Conservation (phyloP, 2,329 filamentous ascomycete species). For the Fusarium subglutinans region DNA sequence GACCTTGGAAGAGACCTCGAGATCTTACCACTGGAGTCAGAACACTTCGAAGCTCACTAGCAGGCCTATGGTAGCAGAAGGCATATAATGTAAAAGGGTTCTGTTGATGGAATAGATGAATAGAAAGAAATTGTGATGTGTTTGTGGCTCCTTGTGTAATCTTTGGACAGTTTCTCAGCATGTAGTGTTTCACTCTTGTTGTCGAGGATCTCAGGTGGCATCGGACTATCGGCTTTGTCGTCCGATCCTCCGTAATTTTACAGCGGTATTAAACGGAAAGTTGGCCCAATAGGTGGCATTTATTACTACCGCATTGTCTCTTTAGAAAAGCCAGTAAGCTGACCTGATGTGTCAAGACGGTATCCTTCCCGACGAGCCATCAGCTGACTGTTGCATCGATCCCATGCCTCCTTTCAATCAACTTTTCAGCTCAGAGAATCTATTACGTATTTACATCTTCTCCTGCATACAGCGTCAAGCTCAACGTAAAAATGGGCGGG, state of each 20-base stretch:
- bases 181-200: not conserved
- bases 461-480: not conserved
- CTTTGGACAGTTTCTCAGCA: not conserved
- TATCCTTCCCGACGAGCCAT: not conserved
- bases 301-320: rapidly evolving
- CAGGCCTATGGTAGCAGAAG: not conserved
- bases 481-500: not conserved
- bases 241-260: not conserved
- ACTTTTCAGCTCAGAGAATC: too few species aligned
- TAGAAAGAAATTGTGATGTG: not conserved
- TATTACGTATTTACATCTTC: not conserved
- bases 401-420: not conserved
- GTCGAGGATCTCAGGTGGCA: rapidly evolving
- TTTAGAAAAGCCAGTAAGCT: not conserved
- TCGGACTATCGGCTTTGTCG: not conserved
- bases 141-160: rapidly evolving
- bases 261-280: too few species aligned
- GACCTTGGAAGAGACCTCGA: rapidly evolving
- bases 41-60: not conserved
- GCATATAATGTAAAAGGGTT: rapidly evolving
- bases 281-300: too few species aligned
- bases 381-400: not conserved
- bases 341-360: not conserved
- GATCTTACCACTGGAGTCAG: not conserved
- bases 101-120: rapidly evolving